Percentiles rank a stretch among this genome's conserved stretches.
Evolutionary conservation across 257 asterid species (phyloP).

Genomic region (Primulina huaijiensis): DNA sequence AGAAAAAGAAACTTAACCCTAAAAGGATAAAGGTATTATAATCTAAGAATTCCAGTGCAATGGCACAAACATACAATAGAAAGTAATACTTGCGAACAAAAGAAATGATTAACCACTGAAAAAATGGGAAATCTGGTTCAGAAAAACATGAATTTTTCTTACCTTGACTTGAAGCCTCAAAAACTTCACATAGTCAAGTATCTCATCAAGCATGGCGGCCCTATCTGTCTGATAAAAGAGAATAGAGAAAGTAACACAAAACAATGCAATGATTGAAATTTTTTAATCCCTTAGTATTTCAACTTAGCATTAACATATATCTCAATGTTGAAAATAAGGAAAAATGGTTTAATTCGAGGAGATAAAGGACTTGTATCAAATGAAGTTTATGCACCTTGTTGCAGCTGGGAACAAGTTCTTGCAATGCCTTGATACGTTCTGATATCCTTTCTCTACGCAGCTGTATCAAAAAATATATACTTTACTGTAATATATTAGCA

Average conservation of each 20-base stretch:
- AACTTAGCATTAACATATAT: neutral
- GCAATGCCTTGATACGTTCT: constrained; percentile 87
- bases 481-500: constrained; percentile 15
- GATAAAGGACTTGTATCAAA: constrained; percentile 4
- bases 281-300: neutral
- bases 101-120: neutral
- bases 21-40: neutral
- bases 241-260: constrained; percentile 4
- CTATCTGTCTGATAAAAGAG: constrained; percentile 61
- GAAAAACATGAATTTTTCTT: constrained; percentile 18
- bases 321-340: too few relatives aligned
- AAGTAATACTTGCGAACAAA: neutral
- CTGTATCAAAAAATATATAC: constrained; percentile 38
- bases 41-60: neutral
- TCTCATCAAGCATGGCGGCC: constrained; percentile 92
- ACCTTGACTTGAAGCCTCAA: constrained; percentile 93
- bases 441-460: constrained; percentile 85
- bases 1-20: neutral
- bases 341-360: neutral
- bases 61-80: neutral
- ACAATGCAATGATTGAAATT: neutral
- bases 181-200: constrained; percentile 86
- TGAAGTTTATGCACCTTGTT: constrained; percentile 55
- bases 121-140: neutral
- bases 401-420: constrained; percentile 91